Evolutionary conservation across 805 yeast genomes (phyloP).

Genomic region (Nakazawaea holstii): DNA sequence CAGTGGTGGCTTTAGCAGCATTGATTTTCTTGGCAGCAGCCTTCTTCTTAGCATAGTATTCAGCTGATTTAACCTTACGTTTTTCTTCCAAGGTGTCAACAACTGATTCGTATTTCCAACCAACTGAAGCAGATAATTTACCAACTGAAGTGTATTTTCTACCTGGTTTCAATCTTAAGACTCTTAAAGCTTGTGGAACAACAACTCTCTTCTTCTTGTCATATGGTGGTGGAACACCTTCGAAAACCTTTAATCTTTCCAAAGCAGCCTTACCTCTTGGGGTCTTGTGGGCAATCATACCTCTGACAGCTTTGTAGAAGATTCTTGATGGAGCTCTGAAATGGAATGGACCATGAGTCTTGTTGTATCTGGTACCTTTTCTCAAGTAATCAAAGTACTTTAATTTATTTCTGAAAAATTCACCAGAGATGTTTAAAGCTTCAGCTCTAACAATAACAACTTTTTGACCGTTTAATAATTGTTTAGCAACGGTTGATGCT

Average conservation of each 20-base stretch:
- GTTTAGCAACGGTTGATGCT: conserved; percentile 98
- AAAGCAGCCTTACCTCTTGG: conserved; percentile 99
- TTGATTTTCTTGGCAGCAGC: conserved; percentile 90
- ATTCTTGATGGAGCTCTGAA: conserved; percentile 99
- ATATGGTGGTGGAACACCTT: conserved; percentile 99
- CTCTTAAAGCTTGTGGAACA: conserved; percentile 99
- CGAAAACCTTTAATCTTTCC: conserved; percentile 98
- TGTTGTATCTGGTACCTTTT: conserved; percentile 98
- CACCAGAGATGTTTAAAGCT: conserved; percentile 98
- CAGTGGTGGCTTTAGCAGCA: conserved; percentile 82
- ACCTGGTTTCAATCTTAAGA: conserved; percentile 98
- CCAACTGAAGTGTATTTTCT: conserved; percentile 99
- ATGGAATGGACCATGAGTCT: conserved; percentile 99
- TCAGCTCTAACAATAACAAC: conserved; percentile 96
- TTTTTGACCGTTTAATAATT: conserved; percentile 96
- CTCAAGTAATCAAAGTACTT: conserved; percentile 99
- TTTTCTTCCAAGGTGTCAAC: conserved; percentile 98
- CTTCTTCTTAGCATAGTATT: conserved; percentile 97
- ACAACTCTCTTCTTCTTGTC: conserved; percentile 99
- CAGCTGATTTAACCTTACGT: conserved; percentile 98
- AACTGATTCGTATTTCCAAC: conserved; percentile 99
- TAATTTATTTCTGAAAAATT: conserved; percentile 99
- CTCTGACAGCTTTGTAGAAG: conserved; percentile 99
- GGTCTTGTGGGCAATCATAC: conserved; percentile 99
- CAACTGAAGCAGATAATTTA: conserved; percentile 93